Percentiles rank a stretch among this genome's conserved stretches.
phyloP scores from a whole-genome alignment of 805 yeast genomes.

The Ogataea kodamae region DNA sequence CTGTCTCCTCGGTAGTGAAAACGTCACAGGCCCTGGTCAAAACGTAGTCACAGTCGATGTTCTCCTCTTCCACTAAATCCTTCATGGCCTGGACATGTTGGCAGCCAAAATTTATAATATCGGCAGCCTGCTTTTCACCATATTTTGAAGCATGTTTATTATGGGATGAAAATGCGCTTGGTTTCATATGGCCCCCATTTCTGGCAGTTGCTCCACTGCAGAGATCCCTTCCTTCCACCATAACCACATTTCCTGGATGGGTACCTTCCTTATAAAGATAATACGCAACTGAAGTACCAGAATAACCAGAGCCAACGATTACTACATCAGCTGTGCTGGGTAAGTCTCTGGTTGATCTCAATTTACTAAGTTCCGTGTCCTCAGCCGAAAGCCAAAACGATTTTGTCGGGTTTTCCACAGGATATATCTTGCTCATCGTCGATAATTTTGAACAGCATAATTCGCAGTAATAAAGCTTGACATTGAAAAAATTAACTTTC shows the following conservation, averaged over 20 bases:
- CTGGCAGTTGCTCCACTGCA: conserved; percentile 44
- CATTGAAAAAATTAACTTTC: too few species aligned
- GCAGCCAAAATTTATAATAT: conserved; percentile 36
- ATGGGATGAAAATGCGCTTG: conserved; percentile 25
- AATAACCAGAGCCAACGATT: conserved; percentile 44
- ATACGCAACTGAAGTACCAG: conserved; percentile 40
- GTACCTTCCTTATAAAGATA: conserved; percentile 29
- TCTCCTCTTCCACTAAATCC: conserved; percentile 31
- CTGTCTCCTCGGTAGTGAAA: conserved; percentile 16
- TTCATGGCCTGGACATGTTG: conserved; percentile 33
- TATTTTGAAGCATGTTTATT: conserved; percentile 15
- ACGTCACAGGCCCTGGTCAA: conserved; percentile 31
- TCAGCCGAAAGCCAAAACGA: conserved; percentile 10
- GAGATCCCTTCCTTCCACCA: conserved; percentile 39
- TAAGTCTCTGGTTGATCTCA: conserved; percentile 23
- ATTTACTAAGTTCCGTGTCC: conserved; percentile 5
- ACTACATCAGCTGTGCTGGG: conserved; percentile 38
- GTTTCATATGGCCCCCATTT: conserved; percentile 49
- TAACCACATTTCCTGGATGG: conserved; percentile 1
- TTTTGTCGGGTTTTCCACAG: conserved; percentile 7
- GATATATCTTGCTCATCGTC: conserved; percentile 4
- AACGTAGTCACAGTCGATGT: conserved; percentile 33
- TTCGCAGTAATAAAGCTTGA: too few species aligned
- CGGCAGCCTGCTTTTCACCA: conserved; percentile 33
- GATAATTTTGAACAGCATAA: too few species aligned